Evolutionary conservation across 2,329 filamentous ascomycete species (phyloP).

Genomic region (Aspergillus fijiensis): DNA sequence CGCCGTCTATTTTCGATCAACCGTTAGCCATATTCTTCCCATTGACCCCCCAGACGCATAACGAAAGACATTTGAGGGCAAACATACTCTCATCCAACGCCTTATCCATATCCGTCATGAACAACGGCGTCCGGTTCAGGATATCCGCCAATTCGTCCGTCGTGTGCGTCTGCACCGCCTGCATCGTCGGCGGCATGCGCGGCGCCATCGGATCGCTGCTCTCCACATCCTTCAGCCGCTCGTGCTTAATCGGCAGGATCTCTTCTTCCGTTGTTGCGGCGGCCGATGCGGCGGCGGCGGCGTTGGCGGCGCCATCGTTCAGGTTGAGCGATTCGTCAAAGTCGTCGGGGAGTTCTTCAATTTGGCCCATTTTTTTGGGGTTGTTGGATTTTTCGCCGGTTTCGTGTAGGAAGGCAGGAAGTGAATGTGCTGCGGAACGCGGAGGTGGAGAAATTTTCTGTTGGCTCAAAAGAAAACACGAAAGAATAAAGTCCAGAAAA

Average conservation of each 20-base stretch:
- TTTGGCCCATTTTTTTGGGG: conserved; percentile 48
- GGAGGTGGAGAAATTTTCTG: too few relatives aligned
- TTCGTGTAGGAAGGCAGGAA: too few relatives aligned
- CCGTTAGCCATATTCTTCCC: not conserved
- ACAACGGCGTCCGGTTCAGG: conserved; percentile 74
- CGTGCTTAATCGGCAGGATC: conserved; percentile 41
- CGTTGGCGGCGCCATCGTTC: conserved; percentile 23
- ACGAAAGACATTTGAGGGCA: conserved; percentile 2
- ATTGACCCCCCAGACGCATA: not conserved
- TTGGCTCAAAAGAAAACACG: too few relatives aligned
- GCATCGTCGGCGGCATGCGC: conserved; percentile 59
- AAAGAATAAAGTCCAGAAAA: not conserved
- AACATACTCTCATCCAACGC: conserved; percentile 54
- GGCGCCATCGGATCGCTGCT: conserved; percentile 37
- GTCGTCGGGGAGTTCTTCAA: conserved; percentile 53
- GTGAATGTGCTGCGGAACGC: too few relatives aligned
- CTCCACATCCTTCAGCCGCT: conserved; percentile 31
- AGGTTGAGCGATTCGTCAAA: conserved; percentile 49
- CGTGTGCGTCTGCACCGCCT: conserved; percentile 55
- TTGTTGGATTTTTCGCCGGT: not conserved
- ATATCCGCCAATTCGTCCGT: conserved; percentile 62
- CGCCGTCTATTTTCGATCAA: conserved; percentile 49
- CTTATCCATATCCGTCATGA: conserved; percentile 86
- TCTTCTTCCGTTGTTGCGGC: conserved; percentile 23
- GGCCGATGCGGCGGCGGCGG: not conserved